Base-by-base conservation (phyloP, 2,329 filamentous ascomycete genomes). In the Ophiostoma ulmi region DNA sequence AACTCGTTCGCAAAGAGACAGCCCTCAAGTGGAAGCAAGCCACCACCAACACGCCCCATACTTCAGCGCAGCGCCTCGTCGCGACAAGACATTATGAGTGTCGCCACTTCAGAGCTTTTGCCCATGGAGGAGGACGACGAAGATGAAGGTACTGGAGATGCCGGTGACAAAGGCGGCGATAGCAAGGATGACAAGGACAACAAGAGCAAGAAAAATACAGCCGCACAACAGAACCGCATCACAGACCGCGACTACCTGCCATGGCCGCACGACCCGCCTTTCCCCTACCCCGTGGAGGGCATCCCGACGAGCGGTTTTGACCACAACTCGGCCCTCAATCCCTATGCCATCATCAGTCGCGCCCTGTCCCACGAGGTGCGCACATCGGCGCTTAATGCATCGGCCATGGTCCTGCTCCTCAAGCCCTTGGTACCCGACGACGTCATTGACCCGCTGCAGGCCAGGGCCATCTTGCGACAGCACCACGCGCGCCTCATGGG, bases 351-450 rank as follows among this genome's bases (percentile, higher is more conserved):
- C 10, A 78, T 90, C 8, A 78, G 81, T 14, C 82, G 85, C 5
- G 83, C 86, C 0, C 79, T 90, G 1, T 79, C 82, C 5, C 89
- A 87, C 71, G 87, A 90, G 75, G 81, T 81, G 6, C 82, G 81
- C 66, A 83, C 82, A 1, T 88, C 86, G 0, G 83, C 86, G 1
- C 80, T 89, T 35, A 86, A 87, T 72, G 86, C 87, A 0, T 84
- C 87, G 0, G 85, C 86, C 38, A 89, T 90, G 74, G 77, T 90
- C 5, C 81, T 90, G 3, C 81, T 90, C 0, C 80, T 90, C 0
- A 83, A 83, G 55, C 87, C 87, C 0, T 81, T 90, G 0, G 79
- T 90, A 0, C 85, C 87, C 0, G 79, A 83, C 0, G 79, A 80
- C 10, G 79, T 87, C 22, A 85, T 90, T 48, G 86, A 89, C 74